Base-by-base conservation (phyloP, 768 basidiomycete species). In the Hydnum rufescens region DNA sequence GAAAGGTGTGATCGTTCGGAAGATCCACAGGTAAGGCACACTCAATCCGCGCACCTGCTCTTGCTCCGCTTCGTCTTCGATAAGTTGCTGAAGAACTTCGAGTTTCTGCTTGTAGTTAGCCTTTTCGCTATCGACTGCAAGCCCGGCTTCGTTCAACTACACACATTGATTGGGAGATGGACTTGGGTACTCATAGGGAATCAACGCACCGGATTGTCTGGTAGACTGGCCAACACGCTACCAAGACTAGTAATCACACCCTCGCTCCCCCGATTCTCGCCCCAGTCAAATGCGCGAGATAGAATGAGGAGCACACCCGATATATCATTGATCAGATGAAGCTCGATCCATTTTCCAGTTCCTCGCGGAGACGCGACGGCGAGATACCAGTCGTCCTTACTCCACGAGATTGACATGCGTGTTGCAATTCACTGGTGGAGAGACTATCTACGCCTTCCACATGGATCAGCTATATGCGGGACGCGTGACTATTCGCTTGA, bases 41-140 rank as follows among this genome's bases (percentile, higher is more conserved):
- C 36, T 23, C 5, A 28, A 44, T 4, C 42, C 18, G 54, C 63
- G 43, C 31, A 65, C 66, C 66, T 92, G 81, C 57, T 99, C 95
- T 65, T 99, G 95, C 64, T 96, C 95, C 57, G 90, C 78, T 67
- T 99, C 95, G 64, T 99, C 95, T 63, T 99, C 92, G 63, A 99
- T 99, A 56, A 99, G 86, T 60, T 99, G 87, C 60, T 95, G 88
- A 63, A 99, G 69, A 25, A 99, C 93, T 57, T 97, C 95, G 52
- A 99, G 75, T 67, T 93, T 95, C 71, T 97, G 87, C 71, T 95
- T 93, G 74, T 95, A 96, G 60, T 80, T 87, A 22, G 89, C 88
- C 49, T 81, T 81, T 36, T 93, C 92, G 23, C 82, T 85, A 58
- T 90, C 86, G 23, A 97, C 93, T 65, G 92, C 86, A 49, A 97